phyloP scores from a whole-genome alignment of 169 alveolate species.

The Plasmodium gonderi region DNA sequence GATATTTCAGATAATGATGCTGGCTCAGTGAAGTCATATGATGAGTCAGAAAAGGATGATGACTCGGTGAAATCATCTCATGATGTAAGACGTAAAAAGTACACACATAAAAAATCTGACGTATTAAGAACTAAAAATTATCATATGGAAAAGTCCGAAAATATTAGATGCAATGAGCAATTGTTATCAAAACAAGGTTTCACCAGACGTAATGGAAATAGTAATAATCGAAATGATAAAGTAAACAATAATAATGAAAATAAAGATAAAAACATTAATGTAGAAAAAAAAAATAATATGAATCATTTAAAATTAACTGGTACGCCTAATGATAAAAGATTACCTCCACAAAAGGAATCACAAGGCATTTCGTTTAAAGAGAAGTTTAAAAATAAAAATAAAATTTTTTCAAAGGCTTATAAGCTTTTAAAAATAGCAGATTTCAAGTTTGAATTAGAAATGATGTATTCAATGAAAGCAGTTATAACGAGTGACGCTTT shows the following conservation, averaged over 20 bases:
- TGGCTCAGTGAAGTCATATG: neutral
- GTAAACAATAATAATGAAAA: neutral
- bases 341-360: no score
- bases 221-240: neutral
- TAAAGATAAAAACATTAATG: neutral
- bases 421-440: neutral
- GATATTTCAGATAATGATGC: neutral
- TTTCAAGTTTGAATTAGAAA: conserved; percentile 12
- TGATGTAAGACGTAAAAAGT: neutral
- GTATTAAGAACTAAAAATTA: neutral
- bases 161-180: neutral
- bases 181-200: neutral
- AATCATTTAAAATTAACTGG: neutral
- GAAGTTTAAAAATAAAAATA: neutral
- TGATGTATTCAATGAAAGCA: neutral
- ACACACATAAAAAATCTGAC: neutral
- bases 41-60: neutral
- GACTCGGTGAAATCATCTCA: neutral
- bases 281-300: no score
- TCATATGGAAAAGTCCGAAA: neutral
- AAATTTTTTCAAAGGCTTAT: neutral
- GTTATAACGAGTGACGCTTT: neutral
- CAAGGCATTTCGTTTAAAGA: neutral
- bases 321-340: neutral
- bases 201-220: neutral